These are phyloP conservation scores for Cutaneotrichosporon sp. DNA, from an alignment of 1,284 basidiomycete species.

Conservation along the genomic window DNA sequence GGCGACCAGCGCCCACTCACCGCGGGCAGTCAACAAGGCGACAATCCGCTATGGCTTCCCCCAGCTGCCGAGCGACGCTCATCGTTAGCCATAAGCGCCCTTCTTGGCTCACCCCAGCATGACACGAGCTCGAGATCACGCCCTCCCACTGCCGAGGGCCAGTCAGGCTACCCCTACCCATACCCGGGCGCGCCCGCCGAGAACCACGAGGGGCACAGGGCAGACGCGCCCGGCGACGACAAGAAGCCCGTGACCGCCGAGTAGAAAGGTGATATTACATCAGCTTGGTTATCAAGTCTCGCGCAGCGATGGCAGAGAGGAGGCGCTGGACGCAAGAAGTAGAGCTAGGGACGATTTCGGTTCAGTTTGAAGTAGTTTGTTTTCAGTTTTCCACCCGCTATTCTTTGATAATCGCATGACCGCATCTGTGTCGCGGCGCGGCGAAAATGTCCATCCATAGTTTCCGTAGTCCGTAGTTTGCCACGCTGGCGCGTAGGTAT, in stretches of 20 bases:
- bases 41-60: slow-evolving; percentile 40
- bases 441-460: slow-evolving; percentile 4
- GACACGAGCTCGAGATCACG: slow-evolving; percentile 18
- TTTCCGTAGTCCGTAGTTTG: not conserved
- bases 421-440: not conserved
- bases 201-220: not conserved
- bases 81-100: slow-evolving; percentile 40
- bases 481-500: not conserved
- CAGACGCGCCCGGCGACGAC: not conserved
- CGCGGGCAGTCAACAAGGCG: slow-evolving; percentile 10
- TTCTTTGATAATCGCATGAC: not conserved
- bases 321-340: not conserved
- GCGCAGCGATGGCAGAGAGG: no score
- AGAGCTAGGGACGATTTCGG: not conserved
- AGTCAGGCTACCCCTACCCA: slow-evolving; percentile 3
- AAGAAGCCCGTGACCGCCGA: not conserved
- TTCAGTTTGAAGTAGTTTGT: not conserved
- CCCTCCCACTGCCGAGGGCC: slow-evolving; percentile 18
- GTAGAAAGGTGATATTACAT: not conserved
- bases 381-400: not conserved
- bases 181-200: not conserved
- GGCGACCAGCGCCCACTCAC: slow-evolving; percentile 3
- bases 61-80: slow-evolving; percentile 38
- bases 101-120: slow-evolving; percentile 42
- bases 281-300: no score